Percentiles rank a stretch among this genome's conserved stretches.
phyloP scores from a whole-genome alignment of 2,329 filamentous ascomycete genomes.

The Neopestalotiopsis sp. region DNA sequence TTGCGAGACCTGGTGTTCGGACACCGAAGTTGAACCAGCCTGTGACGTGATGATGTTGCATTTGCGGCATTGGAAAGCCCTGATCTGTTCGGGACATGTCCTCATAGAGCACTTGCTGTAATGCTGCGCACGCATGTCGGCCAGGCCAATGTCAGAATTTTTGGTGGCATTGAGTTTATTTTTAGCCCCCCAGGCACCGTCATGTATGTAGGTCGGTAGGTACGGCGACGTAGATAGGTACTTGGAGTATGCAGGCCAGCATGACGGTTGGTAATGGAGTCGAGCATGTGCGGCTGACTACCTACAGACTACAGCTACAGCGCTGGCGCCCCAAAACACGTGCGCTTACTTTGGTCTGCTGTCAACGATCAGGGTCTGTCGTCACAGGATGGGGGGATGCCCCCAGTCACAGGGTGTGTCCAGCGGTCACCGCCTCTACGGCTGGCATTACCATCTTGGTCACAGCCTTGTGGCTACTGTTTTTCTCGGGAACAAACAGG shows the following conservation, averaged over 20 bases:
- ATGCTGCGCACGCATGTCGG: neutral
- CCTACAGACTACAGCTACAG: neutral
- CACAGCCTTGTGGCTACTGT: neutral
- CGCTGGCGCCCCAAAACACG: neutral
- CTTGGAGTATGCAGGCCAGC: neutral
- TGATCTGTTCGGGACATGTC: neutral
- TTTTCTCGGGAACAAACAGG: neutral
- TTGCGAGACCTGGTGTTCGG: neutral
- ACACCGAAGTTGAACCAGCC: neutral
- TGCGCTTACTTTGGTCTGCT: neutral
- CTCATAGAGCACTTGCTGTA: neutral
- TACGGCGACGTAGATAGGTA: neutral
- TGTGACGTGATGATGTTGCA: neutral
- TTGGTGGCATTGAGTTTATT: neutral
- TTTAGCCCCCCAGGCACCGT: neutral
- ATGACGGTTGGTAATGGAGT: neutral
- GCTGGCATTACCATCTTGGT: neutral
- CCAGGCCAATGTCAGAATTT: neutral
- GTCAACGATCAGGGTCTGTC: neutral
- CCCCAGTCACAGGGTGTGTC: neutral
- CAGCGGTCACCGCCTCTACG: neutral
- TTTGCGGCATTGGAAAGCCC: neutral
- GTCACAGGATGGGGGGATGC: neutral
- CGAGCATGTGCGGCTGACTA: constrained; percentile 1
- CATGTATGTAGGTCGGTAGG: neutral